phyloP scores from a whole-genome alignment of 2,329 filamentous ascomycete genomes.

The Nigrospora sphaerica region DNA sequence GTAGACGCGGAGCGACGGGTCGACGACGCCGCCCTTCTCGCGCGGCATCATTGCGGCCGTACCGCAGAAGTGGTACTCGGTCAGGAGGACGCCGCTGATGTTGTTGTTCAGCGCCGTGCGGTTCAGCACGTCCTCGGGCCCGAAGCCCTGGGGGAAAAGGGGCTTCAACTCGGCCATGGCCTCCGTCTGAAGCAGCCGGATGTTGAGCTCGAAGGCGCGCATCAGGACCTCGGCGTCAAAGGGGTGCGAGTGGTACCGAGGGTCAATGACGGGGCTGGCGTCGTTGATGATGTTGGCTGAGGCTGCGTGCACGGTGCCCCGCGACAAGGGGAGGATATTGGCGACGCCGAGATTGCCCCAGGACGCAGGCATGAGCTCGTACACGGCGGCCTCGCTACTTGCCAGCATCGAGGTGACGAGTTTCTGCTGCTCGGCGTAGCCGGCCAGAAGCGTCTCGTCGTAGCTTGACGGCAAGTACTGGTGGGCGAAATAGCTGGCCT shows the following conservation, averaged over 20 bases:
- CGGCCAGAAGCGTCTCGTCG: slow-evolving; percentile 14
- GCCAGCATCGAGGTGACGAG: slow-evolving; percentile 14
- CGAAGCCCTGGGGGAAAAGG: slow-evolving; percentile 12
- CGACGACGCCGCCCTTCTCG: slow-evolving; percentile 35
- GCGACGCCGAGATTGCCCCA: slow-evolving; percentile 23
- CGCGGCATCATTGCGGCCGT: slow-evolving; percentile 37
- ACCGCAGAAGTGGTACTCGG: slow-evolving; percentile 34
- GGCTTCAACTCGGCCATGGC: slow-evolving; percentile 15
- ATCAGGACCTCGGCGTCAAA: slow-evolving; percentile 26
- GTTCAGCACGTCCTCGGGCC: slow-evolving; percentile 11
- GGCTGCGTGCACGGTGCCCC: slow-evolving; percentile 32
- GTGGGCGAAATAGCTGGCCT: not conserved
- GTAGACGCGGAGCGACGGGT: slow-evolving; percentile 32
- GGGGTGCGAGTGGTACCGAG: slow-evolving; percentile 34
- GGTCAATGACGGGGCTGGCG: slow-evolving; percentile 28
- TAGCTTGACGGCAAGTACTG: slow-evolving; percentile 13
- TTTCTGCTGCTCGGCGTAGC: slow-evolving; percentile 13
- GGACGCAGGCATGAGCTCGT: slow-evolving; percentile 22
- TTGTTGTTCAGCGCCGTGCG: slow-evolving; percentile 13
- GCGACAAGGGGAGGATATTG: slow-evolving; percentile 33
- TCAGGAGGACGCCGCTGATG: slow-evolving; percentile 20
- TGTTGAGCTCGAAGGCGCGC: slow-evolving; percentile 15
- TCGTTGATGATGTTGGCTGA: slow-evolving; percentile 26
- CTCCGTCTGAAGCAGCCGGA: slow-evolving; percentile 15
- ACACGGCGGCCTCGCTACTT: slow-evolving; percentile 13